Percentiles rank a stretch among this genome's conserved stretches.
phyloP scores from a whole-genome alignment of 805 yeast genomes.

The Candida sithepensis region DNA sequence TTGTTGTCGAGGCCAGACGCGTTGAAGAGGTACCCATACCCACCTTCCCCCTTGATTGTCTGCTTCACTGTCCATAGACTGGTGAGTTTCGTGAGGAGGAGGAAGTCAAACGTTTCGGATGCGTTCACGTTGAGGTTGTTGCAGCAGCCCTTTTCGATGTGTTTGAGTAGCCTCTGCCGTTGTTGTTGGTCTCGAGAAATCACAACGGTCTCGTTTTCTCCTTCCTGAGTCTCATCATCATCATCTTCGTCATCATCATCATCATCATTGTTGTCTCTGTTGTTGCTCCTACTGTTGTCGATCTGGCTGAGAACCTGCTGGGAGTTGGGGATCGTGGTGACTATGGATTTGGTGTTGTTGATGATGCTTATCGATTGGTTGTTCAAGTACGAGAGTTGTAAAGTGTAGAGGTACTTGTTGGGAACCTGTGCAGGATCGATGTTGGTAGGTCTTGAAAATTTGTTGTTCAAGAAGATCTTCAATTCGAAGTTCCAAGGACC shows the following conservation, averaged over 20 bases:
- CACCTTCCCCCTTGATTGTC: conserved; percentile 70
- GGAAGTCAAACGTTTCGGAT: conserved; percentile 51
- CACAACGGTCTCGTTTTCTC: too few relatives aligned
- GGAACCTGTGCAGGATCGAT: conserved; percentile 34
- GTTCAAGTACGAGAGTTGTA: conserved; percentile 46
- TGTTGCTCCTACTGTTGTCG: conserved; percentile 7
- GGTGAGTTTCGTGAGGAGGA: conserved; percentile 56
- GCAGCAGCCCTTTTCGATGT: conserved; percentile 43
- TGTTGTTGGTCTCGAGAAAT: conserved; percentile 14
- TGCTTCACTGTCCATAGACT: conserved; percentile 71
- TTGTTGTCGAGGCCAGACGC: conserved; percentile 24
- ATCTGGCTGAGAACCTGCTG: conserved; percentile 9
- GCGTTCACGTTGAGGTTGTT: conserved; percentile 34
- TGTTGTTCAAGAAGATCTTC: conserved; percentile 64
- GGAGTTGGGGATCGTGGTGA: conserved; percentile 27
- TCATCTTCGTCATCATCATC: conserved; percentile 11
- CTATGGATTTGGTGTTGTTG: conserved; percentile 38
- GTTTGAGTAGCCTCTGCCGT: conserved; percentile 26
- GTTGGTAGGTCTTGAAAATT: conserved; percentile 42
- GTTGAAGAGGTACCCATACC: conserved; percentile 56
- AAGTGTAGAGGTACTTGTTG: conserved; percentile 45
- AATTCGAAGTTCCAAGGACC: conserved; percentile 71
- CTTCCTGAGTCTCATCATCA: conserved; percentile 17
- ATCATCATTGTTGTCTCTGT: conserved; percentile 9
- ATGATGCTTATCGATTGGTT: conserved; percentile 47